These are phyloP conservation scores for Paramecium tetraurelia DNA, from an alignment of 73 alveolate species.

Conservation along the genomic window DNA sequence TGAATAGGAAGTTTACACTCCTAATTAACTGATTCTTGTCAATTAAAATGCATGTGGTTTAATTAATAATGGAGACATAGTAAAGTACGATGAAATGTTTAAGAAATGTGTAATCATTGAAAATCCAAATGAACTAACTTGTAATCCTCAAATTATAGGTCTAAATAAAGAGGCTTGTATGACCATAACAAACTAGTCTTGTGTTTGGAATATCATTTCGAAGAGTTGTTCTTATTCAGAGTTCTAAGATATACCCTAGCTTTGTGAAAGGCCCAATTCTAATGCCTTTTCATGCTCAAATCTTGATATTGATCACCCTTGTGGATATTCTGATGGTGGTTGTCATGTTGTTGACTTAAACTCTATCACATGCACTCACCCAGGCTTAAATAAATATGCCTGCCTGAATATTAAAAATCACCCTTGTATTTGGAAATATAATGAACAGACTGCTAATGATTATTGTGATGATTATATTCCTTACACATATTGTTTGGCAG, in stretches of 20 bases:
- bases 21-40: background rate
- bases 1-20: background rate
- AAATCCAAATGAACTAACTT: background rate
- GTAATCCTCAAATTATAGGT: background rate
- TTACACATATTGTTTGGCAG: background rate
- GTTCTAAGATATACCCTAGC: background rate
- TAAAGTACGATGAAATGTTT: background rate
- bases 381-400: background rate
- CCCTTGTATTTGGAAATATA: conserved; percentile 17
- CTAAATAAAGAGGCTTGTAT: background rate
- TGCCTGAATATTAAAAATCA: background rate
- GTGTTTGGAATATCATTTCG: background rate
- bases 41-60: conserved; percentile 13
- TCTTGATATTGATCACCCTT: background rate
- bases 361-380: background rate
- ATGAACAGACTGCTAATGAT: background rate
- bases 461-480: conserved; percentile 2
- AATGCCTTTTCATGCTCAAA: background rate
- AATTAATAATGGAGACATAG: background rate
- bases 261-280: background rate
- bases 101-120: background rate
- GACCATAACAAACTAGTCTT: background rate
- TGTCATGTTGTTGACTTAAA: background rate
- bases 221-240: background rate
- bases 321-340: background rate